Evolutionary conservation across 2,329 filamentous ascomycete genomes (phyloP).

Genomic region (Conoideocrella luteorostrata): DNA sequence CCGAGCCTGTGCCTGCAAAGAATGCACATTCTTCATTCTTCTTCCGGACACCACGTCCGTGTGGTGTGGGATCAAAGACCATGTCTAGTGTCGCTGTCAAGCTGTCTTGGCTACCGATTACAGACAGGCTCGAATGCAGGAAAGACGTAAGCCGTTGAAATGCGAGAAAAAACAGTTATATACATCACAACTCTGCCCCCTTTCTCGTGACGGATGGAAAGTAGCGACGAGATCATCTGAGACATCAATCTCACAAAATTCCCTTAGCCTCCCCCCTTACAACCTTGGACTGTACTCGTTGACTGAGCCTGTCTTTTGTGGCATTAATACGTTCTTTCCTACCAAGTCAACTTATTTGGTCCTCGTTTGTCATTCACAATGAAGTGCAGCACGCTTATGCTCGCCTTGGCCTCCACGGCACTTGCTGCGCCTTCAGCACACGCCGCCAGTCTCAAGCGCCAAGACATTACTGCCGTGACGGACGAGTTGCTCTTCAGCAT

Average conservation of each 20-base stretch:
- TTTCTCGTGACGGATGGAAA: too few species aligned
- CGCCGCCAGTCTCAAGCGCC: slow-evolving; percentile 13
- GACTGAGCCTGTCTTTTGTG: too few species aligned
- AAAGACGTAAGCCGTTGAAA: background rate
- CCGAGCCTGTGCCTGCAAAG: background rate
- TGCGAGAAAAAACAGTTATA: background rate
- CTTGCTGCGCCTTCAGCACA: slow-evolving; percentile 16
- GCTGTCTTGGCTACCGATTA: background rate
- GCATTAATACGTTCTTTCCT: background rate
- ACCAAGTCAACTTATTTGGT: background rate
- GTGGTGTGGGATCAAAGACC: background rate
- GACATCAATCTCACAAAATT: too few species aligned
- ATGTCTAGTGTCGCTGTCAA: background rate
- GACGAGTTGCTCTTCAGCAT: slow-evolving; percentile 41
- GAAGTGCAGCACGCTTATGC: slow-evolving; percentile 23
- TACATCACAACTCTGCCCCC: background rate
- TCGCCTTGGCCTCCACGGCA: slow-evolving; percentile 17
- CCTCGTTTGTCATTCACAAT: slow-evolving; percentile 15
- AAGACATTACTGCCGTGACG: slow-evolving; percentile 26
- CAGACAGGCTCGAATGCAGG: background rate
- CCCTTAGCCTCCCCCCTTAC: too few species aligned
- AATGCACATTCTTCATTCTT: background rate
- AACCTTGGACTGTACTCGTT: too few species aligned
- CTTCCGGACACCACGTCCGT: background rate
- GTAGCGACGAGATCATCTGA: background rate